These are phyloP conservation scores for Amanita jacksonii DNA, from an alignment of 768 basidiomycete species.

Conservation along the genomic window DNA sequence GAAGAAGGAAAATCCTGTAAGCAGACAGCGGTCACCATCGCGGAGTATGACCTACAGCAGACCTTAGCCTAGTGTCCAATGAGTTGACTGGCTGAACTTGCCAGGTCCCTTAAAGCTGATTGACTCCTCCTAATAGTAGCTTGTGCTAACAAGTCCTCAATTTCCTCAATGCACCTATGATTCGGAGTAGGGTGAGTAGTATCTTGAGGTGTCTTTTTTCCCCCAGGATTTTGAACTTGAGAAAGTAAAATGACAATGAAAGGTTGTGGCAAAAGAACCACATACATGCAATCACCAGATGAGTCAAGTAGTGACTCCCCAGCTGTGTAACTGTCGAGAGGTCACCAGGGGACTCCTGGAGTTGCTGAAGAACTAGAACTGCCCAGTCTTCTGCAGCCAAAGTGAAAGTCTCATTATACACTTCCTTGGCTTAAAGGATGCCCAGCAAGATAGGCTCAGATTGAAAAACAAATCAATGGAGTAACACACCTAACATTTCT, in stretches of 20 bases:
- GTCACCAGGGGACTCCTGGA: slow-evolving; percentile 2
- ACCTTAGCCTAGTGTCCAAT: slow-evolving; percentile 1
- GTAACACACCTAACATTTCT: slow-evolving; percentile 5
- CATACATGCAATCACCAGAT: slow-evolving; percentile 9
- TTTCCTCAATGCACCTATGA: slow-evolving; percentile 5
- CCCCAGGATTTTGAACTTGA: slow-evolving; percentile 10
- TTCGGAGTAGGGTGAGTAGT: slow-evolving; percentile 10
- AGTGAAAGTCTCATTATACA: slow-evolving; percentile 2
- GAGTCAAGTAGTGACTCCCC: slow-evolving; percentile 5
- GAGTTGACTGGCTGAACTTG: slow-evolving; percentile 4
- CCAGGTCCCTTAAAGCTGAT: slow-evolving; percentile 12
- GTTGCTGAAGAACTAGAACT: neutral
- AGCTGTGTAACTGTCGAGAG: slow-evolving; percentile 2
- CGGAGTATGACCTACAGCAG: neutral
- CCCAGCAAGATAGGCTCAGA: slow-evolving; percentile 1
- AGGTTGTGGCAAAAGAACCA: slow-evolving; percentile 1
- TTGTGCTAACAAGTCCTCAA: slow-evolving; percentile 9
- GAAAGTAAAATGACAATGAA: neutral
- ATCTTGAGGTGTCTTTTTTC: slow-evolving; percentile 10
- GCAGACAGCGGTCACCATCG: too few species aligned
- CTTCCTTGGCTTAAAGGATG: neutral
- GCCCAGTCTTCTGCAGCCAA: neutral
- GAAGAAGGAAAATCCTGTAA: too few species aligned
- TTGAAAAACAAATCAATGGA: slow-evolving; percentile 7
- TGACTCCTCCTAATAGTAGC: slow-evolving; percentile 9